These are phyloP conservation scores for Cladochytrium tenue DNA, from an alignment of 371 early-diverging fungal species.

Conservation along the genomic window DNA sequence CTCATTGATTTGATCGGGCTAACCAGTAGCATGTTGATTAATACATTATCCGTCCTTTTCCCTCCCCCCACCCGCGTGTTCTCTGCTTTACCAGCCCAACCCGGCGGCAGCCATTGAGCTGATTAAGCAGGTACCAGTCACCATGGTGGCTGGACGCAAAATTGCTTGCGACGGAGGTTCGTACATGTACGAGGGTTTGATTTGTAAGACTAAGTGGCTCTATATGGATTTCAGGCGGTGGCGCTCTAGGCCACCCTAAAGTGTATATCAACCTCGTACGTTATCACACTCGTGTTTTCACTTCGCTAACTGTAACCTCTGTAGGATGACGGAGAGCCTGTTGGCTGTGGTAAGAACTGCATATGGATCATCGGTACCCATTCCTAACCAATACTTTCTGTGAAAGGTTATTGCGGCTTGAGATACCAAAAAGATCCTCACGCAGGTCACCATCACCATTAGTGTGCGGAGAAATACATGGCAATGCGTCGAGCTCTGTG, in stretches of 20 bases:
- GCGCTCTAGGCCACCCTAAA: constrained; percentile 90
- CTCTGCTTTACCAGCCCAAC: constrained; percentile 66
- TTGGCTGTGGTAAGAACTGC: no score
- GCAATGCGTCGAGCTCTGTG: no score
- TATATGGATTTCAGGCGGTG: constrained; percentile 74
- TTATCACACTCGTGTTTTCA: background rate
- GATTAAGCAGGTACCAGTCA: constrained; percentile 84
- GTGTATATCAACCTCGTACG: constrained; percentile 83
- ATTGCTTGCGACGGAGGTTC: constrained; percentile 89
- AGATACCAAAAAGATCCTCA: constrained; percentile 29
- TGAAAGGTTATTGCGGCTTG: constrained; percentile 29
- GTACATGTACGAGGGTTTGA: no score
- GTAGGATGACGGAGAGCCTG: constrained; percentile 25
- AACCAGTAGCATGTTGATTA: background rate
- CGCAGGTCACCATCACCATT: constrained; percentile 24
- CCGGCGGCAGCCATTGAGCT: constrained; percentile 90
- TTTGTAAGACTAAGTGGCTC: no score
- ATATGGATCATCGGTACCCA: no score
- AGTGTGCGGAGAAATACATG: no score
- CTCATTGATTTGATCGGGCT: no score
- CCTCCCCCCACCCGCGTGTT: background rate
- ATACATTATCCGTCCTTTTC: background rate
- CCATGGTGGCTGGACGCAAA: constrained; percentile 69
- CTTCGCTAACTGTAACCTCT: background rate
- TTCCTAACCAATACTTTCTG: no score